phyloP scores from a whole-genome alignment of 2,329 filamentous ascomycete species.

The Arachnopeziza araneosa region DNA sequence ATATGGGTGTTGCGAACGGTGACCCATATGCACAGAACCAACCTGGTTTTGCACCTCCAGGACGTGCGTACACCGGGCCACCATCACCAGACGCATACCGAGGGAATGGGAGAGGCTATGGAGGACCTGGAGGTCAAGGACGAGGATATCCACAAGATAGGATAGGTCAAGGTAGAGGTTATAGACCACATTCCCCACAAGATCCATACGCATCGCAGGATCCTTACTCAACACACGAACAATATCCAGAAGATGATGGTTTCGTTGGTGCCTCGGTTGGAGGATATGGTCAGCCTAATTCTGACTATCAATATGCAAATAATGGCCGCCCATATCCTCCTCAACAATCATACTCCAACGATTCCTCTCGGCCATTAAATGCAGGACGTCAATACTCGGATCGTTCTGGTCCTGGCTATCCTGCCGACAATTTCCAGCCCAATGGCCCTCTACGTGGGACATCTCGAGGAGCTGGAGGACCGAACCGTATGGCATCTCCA shows the following conservation, averaged over 20 bases:
- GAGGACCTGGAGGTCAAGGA: constrained; percentile 5
- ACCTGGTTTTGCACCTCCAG: constrained; percentile 7
- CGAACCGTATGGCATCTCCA: constrained; percentile 21
- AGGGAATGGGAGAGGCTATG: not conserved
- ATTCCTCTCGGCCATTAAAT: constrained; percentile 18
- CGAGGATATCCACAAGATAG: not conserved
- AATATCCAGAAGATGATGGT: constrained; percentile 7
- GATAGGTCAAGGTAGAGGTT: constrained; percentile 8
- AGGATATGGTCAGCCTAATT: constrained; percentile 16
- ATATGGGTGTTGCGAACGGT: constrained; percentile 15
- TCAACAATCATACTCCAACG: constrained; percentile 19
- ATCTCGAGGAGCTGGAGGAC: constrained; percentile 17
- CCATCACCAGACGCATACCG: constrained; percentile 5
- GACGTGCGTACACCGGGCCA: constrained; percentile 14
- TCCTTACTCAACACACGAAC: not conserved
- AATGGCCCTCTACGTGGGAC: constrained; percentile 7
- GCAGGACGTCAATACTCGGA: constrained; percentile 21
- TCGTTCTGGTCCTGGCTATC: constrained; percentile 6
- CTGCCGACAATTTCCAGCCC: constrained; percentile 10
- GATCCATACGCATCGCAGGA: not conserved
- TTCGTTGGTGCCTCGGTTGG: constrained; percentile 4
- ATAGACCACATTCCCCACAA: constrained; percentile 1
- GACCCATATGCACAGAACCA: constrained; percentile 15
- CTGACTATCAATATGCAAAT: constrained; percentile 19
- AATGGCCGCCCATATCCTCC: constrained; percentile 16